Conservation (phyloP, 495 filamentous ascomycete genomes). For the Aspergillus ellipticus region DNA sequence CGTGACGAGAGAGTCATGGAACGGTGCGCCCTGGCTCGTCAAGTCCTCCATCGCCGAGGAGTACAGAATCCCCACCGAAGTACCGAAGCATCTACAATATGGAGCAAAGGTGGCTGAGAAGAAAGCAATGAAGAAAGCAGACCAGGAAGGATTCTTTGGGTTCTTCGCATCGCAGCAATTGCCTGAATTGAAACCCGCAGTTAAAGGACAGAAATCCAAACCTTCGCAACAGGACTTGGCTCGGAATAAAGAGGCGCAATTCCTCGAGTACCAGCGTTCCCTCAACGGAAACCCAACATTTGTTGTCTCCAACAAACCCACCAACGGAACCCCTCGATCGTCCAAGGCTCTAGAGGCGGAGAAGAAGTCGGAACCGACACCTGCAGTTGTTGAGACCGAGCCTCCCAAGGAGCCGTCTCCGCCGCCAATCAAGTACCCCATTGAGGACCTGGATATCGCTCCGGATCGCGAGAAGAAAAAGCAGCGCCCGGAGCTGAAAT, state of each 20-base stretch:
- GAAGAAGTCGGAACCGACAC: constrained; percentile 27
- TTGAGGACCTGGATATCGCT: constrained; percentile 83
- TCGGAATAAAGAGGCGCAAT: constrained; percentile 45
- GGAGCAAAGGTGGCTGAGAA: constrained; percentile 74
- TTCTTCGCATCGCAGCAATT: constrained; percentile 56
- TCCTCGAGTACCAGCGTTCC: constrained; percentile 50
- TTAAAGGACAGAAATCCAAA: constrained; percentile 73
- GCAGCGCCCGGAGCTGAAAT: constrained; percentile 71
- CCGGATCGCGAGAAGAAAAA: constrained; percentile 51
- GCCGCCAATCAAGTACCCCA: constrained; percentile 85
- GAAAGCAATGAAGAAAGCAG: constrained; percentile 69
- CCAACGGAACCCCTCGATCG: constrained; percentile 25
- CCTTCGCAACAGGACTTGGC: constrained; percentile 41
- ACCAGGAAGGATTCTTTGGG: constrained; percentile 51
- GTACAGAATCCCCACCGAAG: constrained; percentile 77
- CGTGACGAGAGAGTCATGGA: constrained; percentile 86
- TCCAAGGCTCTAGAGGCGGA: constrained; percentile 42
- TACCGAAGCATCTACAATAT: constrained; percentile 79
- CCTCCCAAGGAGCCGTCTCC: constrained; percentile 57
- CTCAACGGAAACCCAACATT: constrained; percentile 50
- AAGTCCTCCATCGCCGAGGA: constrained; percentile 79
- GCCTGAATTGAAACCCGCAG: constrained; percentile 75
- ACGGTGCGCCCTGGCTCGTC: constrained; percentile 91
- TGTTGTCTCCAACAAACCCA: constrained; percentile 25
- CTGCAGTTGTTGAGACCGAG: constrained; percentile 33